A percentile compares a stretch with the other conserved stretches of the same genome.
Conservation (phyloP, 1,284 basidiomycete species). For the Sporisorium graminicola region DNA sequence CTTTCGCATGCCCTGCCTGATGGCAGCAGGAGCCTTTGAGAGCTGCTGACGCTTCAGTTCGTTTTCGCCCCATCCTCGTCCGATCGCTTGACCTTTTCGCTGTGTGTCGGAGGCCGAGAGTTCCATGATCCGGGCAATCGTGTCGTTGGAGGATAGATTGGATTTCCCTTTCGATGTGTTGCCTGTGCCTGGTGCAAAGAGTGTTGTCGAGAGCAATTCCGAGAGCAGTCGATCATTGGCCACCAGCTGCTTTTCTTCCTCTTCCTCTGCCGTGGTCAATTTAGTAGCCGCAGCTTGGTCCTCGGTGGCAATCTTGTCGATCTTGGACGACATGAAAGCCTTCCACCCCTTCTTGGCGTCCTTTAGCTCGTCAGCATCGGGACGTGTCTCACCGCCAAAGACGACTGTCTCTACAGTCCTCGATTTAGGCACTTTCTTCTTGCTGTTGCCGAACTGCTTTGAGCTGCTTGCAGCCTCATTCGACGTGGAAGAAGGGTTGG, state of each 20-base stretch:
- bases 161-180: slow-evolving; percentile 49
- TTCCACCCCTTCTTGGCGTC: slow-evolving; percentile 50
- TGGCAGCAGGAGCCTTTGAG: slow-evolving; percentile 59
- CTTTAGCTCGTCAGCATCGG: slow-evolving; percentile 31
- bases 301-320: slow-evolving; percentile 43
- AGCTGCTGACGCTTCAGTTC: slow-evolving; percentile 57
- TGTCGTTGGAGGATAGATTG: slow-evolving; percentile 61
- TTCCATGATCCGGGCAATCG: slow-evolving; percentile 61
- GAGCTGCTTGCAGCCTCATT: background rate
- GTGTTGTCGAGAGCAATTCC: slow-evolving; percentile 64
- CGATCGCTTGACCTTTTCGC: slow-evolving; percentile 50
- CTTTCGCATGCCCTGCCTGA: slow-evolving; percentile 57
- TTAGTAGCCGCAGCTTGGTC: slow-evolving; percentile 13
- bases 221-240: slow-evolving; percentile 66
- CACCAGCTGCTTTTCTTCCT: slow-evolving; percentile 59
- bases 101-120: slow-evolving; percentile 49
- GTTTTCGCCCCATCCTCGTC: slow-evolving; percentile 62
- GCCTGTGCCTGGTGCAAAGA: slow-evolving; percentile 63
- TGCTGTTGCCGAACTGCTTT: slow-evolving; percentile 8
- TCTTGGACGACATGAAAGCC: slow-evolving; percentile 57
- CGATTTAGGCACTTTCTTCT: slow-evolving; percentile 29
- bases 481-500: background rate
- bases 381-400: slow-evolving; percentile 31
- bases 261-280: slow-evolving; percentile 38
- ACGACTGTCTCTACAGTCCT: slow-evolving; percentile 42